Evolutionary conservation across 495 filamentous ascomycete genomes (phyloP), one percentile per base, ranked within the genome.

Genomic region (Glonium stellatum): DNA sequence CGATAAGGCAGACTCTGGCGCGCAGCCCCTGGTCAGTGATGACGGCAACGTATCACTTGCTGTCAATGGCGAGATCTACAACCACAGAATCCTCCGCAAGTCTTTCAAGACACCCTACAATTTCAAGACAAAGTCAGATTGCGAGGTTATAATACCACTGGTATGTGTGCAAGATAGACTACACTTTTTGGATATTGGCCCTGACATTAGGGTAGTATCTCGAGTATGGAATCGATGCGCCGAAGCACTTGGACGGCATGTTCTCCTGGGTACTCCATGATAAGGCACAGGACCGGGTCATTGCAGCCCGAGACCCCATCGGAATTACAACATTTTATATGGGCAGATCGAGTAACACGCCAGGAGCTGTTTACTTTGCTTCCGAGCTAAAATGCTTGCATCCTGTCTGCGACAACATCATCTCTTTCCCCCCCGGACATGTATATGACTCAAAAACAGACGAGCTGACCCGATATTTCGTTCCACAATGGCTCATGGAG

Each of bases 11-110:
- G 93, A 96, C 75, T 88, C 85, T 68, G 93, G 93, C 69, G 93
- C 93, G 41, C 93, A 98, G 75, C 93, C 93, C 53, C 82, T 98
- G 49, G 85, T 93, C 74, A 97, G 88, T 79, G 84, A 90, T 55
- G 92, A 96, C 70, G 87, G 83, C 56, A 87, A 82, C 61, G 84
- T 98, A 63, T 85, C 90, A 58, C 82, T 98, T 52, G 93, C 93
- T 59, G 93, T 97, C 84, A 98, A 98, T 76, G 93, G 93, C 75
- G 93, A 98, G 75, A 98, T 98, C 73, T 98, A 98, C 81, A 98
- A 98, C 83, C 93, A 98, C 77, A 85, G 91, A 63, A 82, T 96
- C 65, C 77, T 98, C 65, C 85, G 93, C 63, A 97, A 96, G 76
- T 77, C 76, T 61, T 75, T 97, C 69, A 88, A 88, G 74, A 77